Evolutionary conservation across 108 stramenopile species (phyloP).

Genomic region (Cyclotella atomus): DNA sequence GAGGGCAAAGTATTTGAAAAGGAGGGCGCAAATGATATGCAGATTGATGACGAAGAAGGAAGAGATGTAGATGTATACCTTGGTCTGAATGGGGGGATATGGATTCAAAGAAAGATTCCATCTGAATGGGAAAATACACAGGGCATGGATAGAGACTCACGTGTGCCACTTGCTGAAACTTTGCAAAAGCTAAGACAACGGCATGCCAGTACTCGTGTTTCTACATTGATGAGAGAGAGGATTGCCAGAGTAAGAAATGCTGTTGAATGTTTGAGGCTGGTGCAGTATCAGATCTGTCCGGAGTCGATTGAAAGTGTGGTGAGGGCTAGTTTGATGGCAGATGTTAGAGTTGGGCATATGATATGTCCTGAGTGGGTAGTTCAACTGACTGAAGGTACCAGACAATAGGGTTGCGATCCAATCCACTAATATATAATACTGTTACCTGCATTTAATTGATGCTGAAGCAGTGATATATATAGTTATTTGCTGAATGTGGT

Average conservation of each 20-base stretch:
- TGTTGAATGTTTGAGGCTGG: slow-evolving; percentile 14
- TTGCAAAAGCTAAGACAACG: slow-evolving; percentile 75
- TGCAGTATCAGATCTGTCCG: slow-evolving; percentile 70
- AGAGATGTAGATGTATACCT: slow-evolving; percentile 64
- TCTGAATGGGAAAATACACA: slow-evolving; percentile 47
- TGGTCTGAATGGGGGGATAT: slow-evolving; percentile 86
- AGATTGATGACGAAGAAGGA: slow-evolving; percentile 42
- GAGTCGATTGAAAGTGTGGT: slow-evolving; percentile 46
- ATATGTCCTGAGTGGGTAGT: slow-evolving; percentile 69
- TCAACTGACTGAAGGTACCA: slow-evolving; percentile 58
- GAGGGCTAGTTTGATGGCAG: background rate
- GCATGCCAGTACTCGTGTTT: slow-evolving; percentile 70
- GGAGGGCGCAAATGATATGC: slow-evolving; percentile 21
- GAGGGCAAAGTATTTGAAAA: slow-evolving; percentile 20
- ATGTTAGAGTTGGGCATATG: slow-evolving; percentile 62
- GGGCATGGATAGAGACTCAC: slow-evolving; percentile 48
- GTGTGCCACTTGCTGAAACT: slow-evolving; percentile 69
- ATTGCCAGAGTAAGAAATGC: slow-evolving; percentile 7
- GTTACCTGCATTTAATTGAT: no score
- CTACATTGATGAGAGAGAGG: slow-evolving; percentile 1
- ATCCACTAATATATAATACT: no score
- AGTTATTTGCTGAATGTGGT: no score
- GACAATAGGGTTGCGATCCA: no score
- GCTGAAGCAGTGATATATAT: no score
- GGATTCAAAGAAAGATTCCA: slow-evolving; percentile 82